phyloP scores from a whole-genome alignment of 148 eudicot genomes.

The Chenopodium formosanum region DNA sequence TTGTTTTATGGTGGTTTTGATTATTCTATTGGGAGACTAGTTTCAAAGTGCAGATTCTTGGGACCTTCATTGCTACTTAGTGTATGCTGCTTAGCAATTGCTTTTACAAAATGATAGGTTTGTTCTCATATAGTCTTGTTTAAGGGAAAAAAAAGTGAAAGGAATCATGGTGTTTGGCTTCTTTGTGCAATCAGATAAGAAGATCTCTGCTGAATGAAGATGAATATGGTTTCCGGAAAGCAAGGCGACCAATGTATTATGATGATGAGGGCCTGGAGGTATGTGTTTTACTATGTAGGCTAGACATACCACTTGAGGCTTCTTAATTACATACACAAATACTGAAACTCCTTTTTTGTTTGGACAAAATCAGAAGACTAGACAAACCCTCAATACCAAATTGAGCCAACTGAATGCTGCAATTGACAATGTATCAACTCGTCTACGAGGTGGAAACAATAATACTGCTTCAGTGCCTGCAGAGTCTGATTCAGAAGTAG shows the following conservation, averaged over 20 bases:
- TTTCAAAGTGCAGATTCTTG: background rate
- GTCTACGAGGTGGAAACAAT: constrained; percentile 72
- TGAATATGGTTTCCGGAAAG: constrained; percentile 77
- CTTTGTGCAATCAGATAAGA: constrained; percentile 48
- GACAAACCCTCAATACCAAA: constrained; percentile 65
- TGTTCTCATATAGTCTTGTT: constrained; percentile 1
- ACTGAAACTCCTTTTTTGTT: background rate
- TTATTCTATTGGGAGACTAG: background rate
- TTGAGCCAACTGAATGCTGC: constrained; percentile 82
- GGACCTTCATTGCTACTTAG: background rate
- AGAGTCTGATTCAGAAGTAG: constrained; percentile 57
- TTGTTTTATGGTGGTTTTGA: background rate
- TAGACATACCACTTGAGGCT: background rate
- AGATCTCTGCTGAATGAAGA: constrained; percentile 71
- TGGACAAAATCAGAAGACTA: constrained; percentile 51
- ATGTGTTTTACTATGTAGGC: background rate
- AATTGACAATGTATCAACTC: constrained; percentile 84
- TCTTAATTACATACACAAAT: background rate
- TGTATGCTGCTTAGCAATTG: background rate
- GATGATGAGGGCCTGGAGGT: constrained; percentile 91
- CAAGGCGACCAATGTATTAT: constrained; percentile 65
- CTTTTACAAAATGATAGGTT: background rate
- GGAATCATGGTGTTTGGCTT: background rate
- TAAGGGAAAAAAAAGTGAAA: background rate
- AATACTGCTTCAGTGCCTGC: constrained; percentile 51